Evolutionary conservation across 1,139 yeast genomes (phyloP), one percentile per base, ranked within the genome.

Genomic region (Debaryomyces nepalensis): DNA sequence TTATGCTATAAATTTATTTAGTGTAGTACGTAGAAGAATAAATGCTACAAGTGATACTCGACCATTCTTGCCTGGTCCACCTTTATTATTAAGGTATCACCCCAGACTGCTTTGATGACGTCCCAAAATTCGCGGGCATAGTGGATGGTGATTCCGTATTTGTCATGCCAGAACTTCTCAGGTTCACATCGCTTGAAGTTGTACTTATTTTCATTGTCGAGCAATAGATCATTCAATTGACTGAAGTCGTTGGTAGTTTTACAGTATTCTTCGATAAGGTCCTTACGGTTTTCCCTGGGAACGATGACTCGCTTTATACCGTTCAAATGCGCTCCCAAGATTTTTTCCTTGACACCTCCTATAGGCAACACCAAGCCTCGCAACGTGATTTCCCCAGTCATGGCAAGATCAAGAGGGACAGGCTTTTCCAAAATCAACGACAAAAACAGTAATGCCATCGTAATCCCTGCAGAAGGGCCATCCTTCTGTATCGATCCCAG

Each of bases 401-500:
- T 87, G 44, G 97, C 97, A 44, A 88, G 68, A 42, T 78, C 74
- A 10, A 77, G 64, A 5, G 87, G 83, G 9, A 89, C 86, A 0
- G 90, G 84, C 46, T 74, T 77, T 46, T 83, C 77, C 41, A 88
- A 63, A 3, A 90, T 75, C 44, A 87, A 69, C 0, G 96, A 88
- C 34, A 90, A 66, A 42, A 90, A 70, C 59, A 90, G 87, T 39
- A 89, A 65, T 0, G 97, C 86, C 82, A 90, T 88, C 3, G 97
- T 88, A 33, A 88, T 81, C 30, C 97, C 97, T 0, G 97, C 97
- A 29, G 91, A 83, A 2, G 97, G 97, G 0, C 97, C 97, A 60
- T 90, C 97, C 64, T 90, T 90, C 26, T 86, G 83, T 32, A 89
- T 75, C 0, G 95, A 87, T 0, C 97, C 97, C 70, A 85, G 84